Percentiles rank a stretch among this genome's conserved stretches.
Conservation (phyloP, 1,139 yeast genomes). For the Zygotorulaspora mrakii region DNA sequence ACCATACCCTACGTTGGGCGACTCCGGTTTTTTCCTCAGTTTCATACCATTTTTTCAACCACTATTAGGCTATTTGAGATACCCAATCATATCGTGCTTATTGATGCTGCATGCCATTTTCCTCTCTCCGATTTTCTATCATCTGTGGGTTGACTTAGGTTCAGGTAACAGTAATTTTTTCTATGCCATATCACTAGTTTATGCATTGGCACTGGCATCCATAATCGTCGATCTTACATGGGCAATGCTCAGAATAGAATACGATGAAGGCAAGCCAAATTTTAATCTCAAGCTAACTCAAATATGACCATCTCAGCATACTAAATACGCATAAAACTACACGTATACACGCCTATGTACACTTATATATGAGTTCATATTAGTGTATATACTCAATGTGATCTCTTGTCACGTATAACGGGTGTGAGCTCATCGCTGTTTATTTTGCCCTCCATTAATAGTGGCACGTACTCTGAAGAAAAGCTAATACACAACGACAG, state of each 20-base stretch:
- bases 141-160: slow-evolving; percentile 90
- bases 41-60: slow-evolving; percentile 55
- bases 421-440: not conserved
- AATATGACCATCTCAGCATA: slow-evolving; percentile 19
- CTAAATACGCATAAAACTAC: too few species aligned
- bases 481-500: too few species aligned
- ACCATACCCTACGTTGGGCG: slow-evolving; percentile 87
- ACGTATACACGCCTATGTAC: not conserved
- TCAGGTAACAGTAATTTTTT: slow-evolving; percentile 95
- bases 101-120: slow-evolving; percentile 49
- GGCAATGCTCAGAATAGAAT: slow-evolving; percentile 73
- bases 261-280: slow-evolving; percentile 42
- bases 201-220: slow-evolving; percentile 68
- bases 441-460: too few species aligned
- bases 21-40: slow-evolving; percentile 65
- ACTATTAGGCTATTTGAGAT: slow-evolving; percentile 43
- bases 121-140: slow-evolving; percentile 84
- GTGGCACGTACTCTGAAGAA: too few species aligned
- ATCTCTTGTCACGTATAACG: slow-evolving; percentile 2
- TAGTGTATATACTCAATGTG: not conserved
- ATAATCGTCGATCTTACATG: slow-evolving; percentile 75
- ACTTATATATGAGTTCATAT: not conserved
- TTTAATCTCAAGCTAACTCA: slow-evolving; percentile 36
- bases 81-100: slow-evolving; percentile 43
- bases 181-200: slow-evolving; percentile 85